A percentile compares a stretch with the other conserved stretches of the same genome.
Evolutionary conservation across 2,329 filamentous ascomycete species (phyloP).

Genomic region (Aspergillus texensis): DNA sequence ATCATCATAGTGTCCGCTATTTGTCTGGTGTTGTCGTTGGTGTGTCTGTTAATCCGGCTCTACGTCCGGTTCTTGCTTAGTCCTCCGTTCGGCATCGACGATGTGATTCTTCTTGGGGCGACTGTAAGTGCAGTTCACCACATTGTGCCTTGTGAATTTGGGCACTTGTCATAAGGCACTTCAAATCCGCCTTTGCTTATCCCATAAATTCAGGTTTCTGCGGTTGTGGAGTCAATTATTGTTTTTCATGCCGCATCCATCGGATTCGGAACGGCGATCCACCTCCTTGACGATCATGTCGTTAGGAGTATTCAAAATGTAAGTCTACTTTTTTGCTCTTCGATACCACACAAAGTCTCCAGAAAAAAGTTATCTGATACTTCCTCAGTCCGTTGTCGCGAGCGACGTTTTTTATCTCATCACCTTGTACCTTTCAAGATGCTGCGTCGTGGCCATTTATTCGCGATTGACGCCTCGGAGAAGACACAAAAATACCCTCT

Average conservation of each 20-base stretch:
- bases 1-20: constrained; percentile 35
- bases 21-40: constrained; percentile 29
- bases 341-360: not conserved
- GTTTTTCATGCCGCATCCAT: constrained; percentile 22
- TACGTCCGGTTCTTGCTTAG: constrained; percentile 23
- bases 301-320: constrained; percentile 16
- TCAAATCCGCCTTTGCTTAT: not conserved
- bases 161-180: not conserved
- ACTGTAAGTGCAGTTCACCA: constrained; percentile 17
- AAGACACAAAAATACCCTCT: constrained; percentile 30
- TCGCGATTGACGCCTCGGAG: constrained; percentile 41
- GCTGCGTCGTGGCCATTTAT: constrained; percentile 19
- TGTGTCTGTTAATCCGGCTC: constrained; percentile 29
- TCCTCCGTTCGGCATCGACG: constrained; percentile 25
- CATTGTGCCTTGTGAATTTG: no score
- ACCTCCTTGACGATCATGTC: constrained; percentile 13
- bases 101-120: constrained; percentile 20
- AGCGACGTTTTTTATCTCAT: constrained; percentile 43
- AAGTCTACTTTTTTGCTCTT: not conserved
- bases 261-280: constrained; percentile 25
- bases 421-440: constrained; percentile 37
- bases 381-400: constrained; percentile 25
- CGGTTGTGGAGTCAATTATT: constrained; percentile 23
- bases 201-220: constrained; percentile 15
- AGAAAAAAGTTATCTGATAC: not conserved